A percentile compares a stretch with the other conserved stretches of the same genome.
These are phyloP conservation scores for Cymodocea nodosa DNA, from an alignment of 116 monocot genomes.

Conservation along the genomic window DNA sequence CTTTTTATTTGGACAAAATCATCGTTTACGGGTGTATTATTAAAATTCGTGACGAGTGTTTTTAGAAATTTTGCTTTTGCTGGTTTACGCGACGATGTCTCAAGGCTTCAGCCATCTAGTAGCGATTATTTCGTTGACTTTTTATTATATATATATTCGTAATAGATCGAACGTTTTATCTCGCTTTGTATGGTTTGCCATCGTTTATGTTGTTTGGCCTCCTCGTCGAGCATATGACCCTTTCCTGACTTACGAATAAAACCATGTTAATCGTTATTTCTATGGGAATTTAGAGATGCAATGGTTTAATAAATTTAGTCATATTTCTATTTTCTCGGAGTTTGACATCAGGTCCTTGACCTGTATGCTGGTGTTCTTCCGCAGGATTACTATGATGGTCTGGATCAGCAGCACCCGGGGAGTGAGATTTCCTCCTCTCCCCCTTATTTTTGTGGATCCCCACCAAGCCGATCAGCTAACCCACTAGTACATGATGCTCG, in stretches of 20 bases:
- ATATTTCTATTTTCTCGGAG: too few species aligned
- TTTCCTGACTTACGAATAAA: too few species aligned
- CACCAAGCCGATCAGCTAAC: slow-evolving; percentile 35
- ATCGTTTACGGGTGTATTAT: too few species aligned
- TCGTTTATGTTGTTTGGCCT: not conserved
- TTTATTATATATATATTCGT: too few species aligned
- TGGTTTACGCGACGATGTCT: too few species aligned
- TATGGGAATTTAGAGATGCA: too few species aligned
- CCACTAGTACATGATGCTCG: slow-evolving; percentile 38
- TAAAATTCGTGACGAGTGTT: not conserved
- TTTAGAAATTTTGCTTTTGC: too few species aligned
- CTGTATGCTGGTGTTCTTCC: not conserved
- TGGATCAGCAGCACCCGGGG: not conserved
- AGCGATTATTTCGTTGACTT: too few species aligned
- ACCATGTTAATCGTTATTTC: too few species aligned
- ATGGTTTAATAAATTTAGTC: too few species aligned
- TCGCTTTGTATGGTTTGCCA: not conserved
- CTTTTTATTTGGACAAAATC: not conserved
- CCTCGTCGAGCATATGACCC: not conserved
- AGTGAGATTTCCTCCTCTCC: not conserved
- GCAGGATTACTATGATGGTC: slow-evolving; percentile 1
- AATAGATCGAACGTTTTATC: not conserved
- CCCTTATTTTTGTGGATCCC: slow-evolving; percentile 33
- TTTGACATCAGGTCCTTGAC: not conserved
- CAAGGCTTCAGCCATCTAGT: too few species aligned